Conservation (phyloP, 306 rosid species). For the Dryas alaskensis region DNA sequence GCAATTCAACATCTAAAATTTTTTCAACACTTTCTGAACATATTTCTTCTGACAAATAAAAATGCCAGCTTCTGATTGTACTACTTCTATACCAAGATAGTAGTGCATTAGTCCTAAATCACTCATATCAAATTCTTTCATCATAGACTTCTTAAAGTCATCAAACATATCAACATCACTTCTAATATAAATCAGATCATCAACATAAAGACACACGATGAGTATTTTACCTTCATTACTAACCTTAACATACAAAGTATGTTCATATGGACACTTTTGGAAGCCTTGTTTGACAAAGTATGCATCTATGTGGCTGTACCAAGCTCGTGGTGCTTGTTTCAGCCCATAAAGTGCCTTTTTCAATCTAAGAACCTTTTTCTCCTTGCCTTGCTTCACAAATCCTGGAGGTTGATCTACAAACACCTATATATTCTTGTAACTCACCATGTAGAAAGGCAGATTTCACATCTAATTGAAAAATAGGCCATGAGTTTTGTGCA, state of each 20-base stretch:
- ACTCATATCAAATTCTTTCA: neutral
- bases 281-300: neutral
- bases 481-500: neutral
- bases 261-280: neutral
- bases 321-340: conserved; percentile 1
- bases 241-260: neutral
- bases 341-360: neutral
- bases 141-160: neutral
- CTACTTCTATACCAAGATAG: neutral
- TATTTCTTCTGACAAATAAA: conserved; percentile 2
- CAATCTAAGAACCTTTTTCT: neutral
- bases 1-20: neutral
- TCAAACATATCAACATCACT: neutral
- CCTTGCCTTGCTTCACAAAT: neutral
- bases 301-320: neutral
- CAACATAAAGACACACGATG: neutral
- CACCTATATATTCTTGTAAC: neutral
- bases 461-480: neutral
- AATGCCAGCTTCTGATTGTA: neutral
- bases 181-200: neutral
- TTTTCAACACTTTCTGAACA: neutral
- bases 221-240: neutral
- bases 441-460: too few species aligned
- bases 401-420: neutral
- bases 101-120: neutral